Base-by-base conservation (phyloP, 1,284 basidiomycete genomes). In the Tylopilus orsonianus region DNA sequence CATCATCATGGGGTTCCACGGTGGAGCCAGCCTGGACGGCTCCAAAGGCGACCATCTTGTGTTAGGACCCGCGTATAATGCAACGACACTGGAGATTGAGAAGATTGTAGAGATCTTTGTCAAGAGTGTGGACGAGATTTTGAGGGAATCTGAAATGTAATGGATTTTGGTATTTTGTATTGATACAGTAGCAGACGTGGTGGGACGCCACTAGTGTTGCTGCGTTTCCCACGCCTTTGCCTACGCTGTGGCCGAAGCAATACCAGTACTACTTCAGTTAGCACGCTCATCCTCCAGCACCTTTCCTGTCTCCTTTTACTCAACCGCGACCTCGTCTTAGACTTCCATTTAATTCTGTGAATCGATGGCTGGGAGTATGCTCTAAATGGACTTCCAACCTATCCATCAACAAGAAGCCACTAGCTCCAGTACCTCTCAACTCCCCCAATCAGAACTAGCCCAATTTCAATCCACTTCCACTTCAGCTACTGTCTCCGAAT, bases 371-470 rank as follows among this genome's bases (percentile, higher is more conserved):
- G 79, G 79, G 79, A 71, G 82, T 76, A 83, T 78, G 74, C 73
- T 80, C 83, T 87, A 87, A 87, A 88, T 88, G 85, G 85, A 88
- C 83, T 80, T 85, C 81, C 73, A 75, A 83, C 75, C 76, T 74
- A 74, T 71, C 67, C 73, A 85, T 75, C 73, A 76, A 66, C 75
- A 75, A 77, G 80, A 81, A 79, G 81, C 79, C 78, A 80, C 78
- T 69, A 80, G 71, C 76, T 76, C 79, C 69, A 81, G 75, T 71
- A 66, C 51, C 50, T 56, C 52, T 23, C 70, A 66, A 45, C 67
- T 63, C 55, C 62, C 60, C 56, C 62, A 72, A 65, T 67, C 71
- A 66, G 69, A 74, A 60, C 56, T 55, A 55, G 59, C 43, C 52
- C 70, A 57, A 61, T 64, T 65, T 62, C 67, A 53, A 58, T 63